Evolutionary conservation across 2,329 filamentous ascomycete species (phyloP), one percentile per base, ranked within the genome.

Genomic region (Teratosphaeria gauchensis): DNA sequence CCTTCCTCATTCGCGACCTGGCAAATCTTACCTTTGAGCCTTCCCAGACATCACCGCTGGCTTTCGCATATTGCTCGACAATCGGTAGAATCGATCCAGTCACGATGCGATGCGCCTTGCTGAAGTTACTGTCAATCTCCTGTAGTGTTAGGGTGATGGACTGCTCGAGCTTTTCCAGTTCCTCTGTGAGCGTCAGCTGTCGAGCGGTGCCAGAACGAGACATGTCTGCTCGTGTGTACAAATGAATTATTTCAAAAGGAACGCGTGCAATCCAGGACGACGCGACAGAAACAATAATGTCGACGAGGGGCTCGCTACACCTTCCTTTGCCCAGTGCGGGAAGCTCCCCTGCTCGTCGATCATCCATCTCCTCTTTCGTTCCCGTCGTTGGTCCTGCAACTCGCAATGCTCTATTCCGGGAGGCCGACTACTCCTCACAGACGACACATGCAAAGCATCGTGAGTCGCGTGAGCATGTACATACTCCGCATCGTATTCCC

Each of bases 41-140:
- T 67, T 97, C 92, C 94, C 94, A 99, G 1, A 99, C 92, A 54
- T 91, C 85, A 63, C 87, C 87, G 1, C 94, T 97, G 71, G 97
- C 89, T 65, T 95, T 90, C 53, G 90, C 90, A 75, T 99, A 99
- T 70, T 95, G 88, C 72, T 97, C 92, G 21, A 99, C 91, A 1
- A 96, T 82, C 0, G 94, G 94, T 2, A 99, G 77, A 58, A 99
- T 96, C 71, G 86, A 95, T 1, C 88, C 87, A 0, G 94, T 97
- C 46, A 99, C 92, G 60, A 99, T 97, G 62, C 91, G 87, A 74
- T 99, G 94, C 32, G 94, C 92, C 70, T 90, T 90, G 77, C 90
- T 96, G 74, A 99, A 99, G 76, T 99, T 99, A 75, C 90, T 89
- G 73, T 99, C 94, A 77, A 99, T 99, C 79, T 99, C 94, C 86